Percentiles rank a stretch among this genome's conserved stretches.
Conservation (phyloP, 441 rosid species). For the Arabidopsis lyrata region DNA sequence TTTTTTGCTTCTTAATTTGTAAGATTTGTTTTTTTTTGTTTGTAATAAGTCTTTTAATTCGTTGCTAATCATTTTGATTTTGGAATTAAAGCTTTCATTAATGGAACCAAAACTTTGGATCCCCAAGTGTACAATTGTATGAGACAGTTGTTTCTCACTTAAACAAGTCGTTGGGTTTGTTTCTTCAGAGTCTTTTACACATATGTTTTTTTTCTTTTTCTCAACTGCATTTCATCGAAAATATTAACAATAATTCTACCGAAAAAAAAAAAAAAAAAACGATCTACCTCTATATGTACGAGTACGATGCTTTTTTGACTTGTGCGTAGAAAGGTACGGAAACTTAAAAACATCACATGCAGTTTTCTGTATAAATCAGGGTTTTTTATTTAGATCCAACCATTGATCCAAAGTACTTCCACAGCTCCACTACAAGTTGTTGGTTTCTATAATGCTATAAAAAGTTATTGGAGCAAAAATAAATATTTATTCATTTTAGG, state of each 20-base stretch:
- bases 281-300: slow-evolving; percentile 19
- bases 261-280: background rate
- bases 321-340: slow-evolving; percentile 33
- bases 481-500: background rate
- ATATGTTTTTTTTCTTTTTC: background rate
- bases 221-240: slow-evolving; percentile 26
- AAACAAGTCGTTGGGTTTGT: slow-evolving; percentile 41
- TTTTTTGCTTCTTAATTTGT: slow-evolving; percentile 14
- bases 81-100: slow-evolving; percentile 37
- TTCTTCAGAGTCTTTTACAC: slow-evolving; percentile 26
- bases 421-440: slow-evolving; percentile 37
- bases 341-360: slow-evolving; percentile 42
- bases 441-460: slow-evolving; percentile 33
- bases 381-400: slow-evolving; percentile 36
- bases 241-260: background rate
- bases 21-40: background rate
- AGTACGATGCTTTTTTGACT: slow-evolving; percentile 40
- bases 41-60: slow-evolving; percentile 10
- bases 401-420: slow-evolving; percentile 20
- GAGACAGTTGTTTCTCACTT: slow-evolving; percentile 48
- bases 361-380: slow-evolving; percentile 18
- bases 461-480: background rate
- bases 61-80: slow-evolving; percentile 27
- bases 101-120: slow-evolving; percentile 41
- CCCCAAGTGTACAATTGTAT: slow-evolving; percentile 36